A percentile compares a stretch with the other conserved stretches of the same genome.
Conservation (phyloP, 257 asterid species). For the Solanum bulbocastanum region DNA sequence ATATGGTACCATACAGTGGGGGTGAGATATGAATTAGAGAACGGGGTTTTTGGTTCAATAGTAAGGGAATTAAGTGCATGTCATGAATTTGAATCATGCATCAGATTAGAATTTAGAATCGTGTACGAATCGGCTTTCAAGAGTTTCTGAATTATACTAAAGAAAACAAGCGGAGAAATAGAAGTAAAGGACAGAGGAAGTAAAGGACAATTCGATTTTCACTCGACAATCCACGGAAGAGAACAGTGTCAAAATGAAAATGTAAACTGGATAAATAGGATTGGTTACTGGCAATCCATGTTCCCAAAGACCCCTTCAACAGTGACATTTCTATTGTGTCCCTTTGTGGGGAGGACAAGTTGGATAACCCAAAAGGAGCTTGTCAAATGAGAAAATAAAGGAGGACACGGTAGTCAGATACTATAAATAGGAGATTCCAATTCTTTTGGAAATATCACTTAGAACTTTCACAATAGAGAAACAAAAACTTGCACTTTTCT, state of each 20-base stretch:
- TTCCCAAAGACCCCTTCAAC: conserved; percentile 1
- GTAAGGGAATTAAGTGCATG: not conserved
- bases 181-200: not conserved
- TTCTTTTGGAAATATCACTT: not conserved
- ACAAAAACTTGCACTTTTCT: not conserved
- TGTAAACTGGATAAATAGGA: not conserved
- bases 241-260: not conserved
- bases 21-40: not conserved
- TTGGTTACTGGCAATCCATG: not conserved
- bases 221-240: not conserved
- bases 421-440: not conserved
- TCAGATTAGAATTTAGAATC: not conserved
- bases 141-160: not conserved
- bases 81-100: not conserved
- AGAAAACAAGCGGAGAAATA: not conserved
- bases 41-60: not conserved
- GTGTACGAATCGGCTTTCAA: not conserved
- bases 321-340: conserved; percentile 5
- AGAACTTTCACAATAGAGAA: not conserved
- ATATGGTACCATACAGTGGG: not conserved
- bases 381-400: conserved; percentile 4
- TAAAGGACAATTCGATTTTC: not conserved
- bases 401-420: not conserved
- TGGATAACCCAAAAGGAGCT: conserved; percentile 7
- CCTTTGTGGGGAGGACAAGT: conserved; percentile 18